phyloP scores from a whole-genome alignment of 345 rosid genomes.

The Gossypium arboreum region DNA sequence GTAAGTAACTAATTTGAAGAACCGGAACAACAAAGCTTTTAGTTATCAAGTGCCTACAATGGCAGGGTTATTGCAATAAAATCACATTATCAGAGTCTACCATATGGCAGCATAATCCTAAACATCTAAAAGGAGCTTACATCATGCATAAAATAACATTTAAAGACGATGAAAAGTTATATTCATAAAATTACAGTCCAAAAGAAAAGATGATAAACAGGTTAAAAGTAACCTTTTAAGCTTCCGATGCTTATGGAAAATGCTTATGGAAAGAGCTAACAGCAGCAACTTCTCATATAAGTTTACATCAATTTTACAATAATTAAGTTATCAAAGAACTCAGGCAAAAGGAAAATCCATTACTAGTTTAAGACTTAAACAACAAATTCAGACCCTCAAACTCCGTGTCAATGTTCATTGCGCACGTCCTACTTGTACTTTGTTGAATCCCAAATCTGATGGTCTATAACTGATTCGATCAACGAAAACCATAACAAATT shows the following conservation, averaged over 20 bases:
- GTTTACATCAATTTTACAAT: slow-evolving; percentile 23
- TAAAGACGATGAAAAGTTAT: background rate
- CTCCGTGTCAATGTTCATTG: background rate
- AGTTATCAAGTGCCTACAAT: background rate
- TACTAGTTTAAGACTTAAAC: background rate
- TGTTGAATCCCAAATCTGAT: background rate
- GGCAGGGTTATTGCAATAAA: background rate
- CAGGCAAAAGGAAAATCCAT: slow-evolving; percentile 5
- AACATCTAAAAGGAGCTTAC: background rate
- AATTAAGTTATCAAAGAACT: slow-evolving; percentile 12
- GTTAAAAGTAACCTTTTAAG: background rate
- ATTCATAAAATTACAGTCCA: background rate
- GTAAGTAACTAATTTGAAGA: background rate
- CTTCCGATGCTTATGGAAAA: background rate
- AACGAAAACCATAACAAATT: background rate
- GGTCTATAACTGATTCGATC: background rate
- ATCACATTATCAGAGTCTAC: background rate
- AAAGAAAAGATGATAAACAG: background rate
- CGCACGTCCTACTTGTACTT: background rate
- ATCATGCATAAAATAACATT: background rate
- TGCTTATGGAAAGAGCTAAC: background rate
- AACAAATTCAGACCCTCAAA: slow-evolving; percentile 1
- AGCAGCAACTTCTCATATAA: slow-evolving; percentile 7
- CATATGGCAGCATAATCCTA: background rate
- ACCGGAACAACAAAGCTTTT: background rate